Base-by-base conservation (phyloP, 768 basidiomycete genomes). In the Fibroporia radiculosa region DNA sequence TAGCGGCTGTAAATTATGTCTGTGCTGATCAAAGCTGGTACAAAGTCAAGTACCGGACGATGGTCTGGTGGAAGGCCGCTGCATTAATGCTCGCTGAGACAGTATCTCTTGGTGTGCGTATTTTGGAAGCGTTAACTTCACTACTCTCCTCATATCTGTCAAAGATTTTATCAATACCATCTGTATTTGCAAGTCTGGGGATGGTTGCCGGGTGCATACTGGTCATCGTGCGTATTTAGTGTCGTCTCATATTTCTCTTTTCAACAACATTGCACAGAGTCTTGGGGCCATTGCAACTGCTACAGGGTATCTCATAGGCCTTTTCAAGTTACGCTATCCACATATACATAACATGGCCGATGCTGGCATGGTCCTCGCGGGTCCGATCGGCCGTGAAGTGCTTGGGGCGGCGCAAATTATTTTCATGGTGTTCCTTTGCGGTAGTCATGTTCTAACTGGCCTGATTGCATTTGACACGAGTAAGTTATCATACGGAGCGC, bases 341-440 rank as follows among this genome's bases (percentile, higher is more conserved):
- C 60, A 62, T n/a, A 57, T 62, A 8, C 60, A 62, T 45, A 62
- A 62, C 33, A 62, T 62, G 60, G 60, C 60, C 27, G 60, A 62
- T 45, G 60, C 58, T 8, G 60, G 60, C 6, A 50, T 56, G 45
- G 56, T 62, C 34, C 49, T 62, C 28, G 53, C 49, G 1, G 60
- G 60, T 1, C 60, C 58, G 22, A 49, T 62, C 20, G 58, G 60
- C 6, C 55, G 60, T 16, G 60, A 62, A 38, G 51, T 62, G 8
- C 54, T 62, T 31, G 60, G 60, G 25, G 53, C 48, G 11, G 60
- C 60, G 0, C 60, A 62, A 38, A 50, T 60, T 49, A 42, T 62
- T 32, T 62, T 62, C 49, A 48, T 60, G 42, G 44, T 54, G 16
- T 62, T 62, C 53, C 18, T 56, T 3, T 59, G 60, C 42, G 60